These are phyloP conservation scores for Aspergillus floridensis DNA, from an alignment of 2,329 filamentous ascomycete genomes.

Conservation along the genomic window DNA sequence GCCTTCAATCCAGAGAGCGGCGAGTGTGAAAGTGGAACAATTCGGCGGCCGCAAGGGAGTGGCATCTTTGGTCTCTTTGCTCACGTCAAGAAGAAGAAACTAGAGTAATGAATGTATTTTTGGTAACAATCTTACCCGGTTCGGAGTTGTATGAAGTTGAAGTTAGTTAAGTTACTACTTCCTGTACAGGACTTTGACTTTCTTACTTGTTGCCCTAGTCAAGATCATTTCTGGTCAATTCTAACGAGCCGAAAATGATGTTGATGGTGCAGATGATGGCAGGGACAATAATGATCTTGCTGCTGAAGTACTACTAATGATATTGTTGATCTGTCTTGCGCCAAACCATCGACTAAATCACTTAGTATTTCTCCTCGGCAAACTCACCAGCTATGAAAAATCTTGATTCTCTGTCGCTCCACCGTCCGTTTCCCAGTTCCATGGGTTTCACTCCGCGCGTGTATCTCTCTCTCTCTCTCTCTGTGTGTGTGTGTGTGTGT, in stretches of 20 bases:
- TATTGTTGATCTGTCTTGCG: not conserved
- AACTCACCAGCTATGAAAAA: not conserved
- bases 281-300: not conserved
- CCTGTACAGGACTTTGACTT: not conserved
- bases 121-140: not conserved
- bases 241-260: not conserved
- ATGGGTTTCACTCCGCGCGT: not conserved
- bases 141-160: not conserved
- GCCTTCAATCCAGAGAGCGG: not conserved
- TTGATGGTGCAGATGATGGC: not conserved
- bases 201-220: not conserved
- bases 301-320: not conserved
- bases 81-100: not conserved
- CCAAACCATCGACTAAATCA: not conserved
- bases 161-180: too few species aligned
- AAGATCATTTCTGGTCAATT: not conserved
- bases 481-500: not conserved
- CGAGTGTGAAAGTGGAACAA: conserved; percentile 14
- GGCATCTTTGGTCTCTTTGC: not conserved
- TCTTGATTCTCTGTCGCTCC: not conserved
- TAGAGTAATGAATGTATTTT: not conserved
- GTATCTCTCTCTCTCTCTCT: not conserved
- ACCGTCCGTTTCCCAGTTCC: not conserved
- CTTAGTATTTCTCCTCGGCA: not conserved
- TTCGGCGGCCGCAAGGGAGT: conserved; percentile 15